Base-by-base conservation (phyloP, 2,329 filamentous ascomycete species). In the Ophiostoma piceae region DNA sequence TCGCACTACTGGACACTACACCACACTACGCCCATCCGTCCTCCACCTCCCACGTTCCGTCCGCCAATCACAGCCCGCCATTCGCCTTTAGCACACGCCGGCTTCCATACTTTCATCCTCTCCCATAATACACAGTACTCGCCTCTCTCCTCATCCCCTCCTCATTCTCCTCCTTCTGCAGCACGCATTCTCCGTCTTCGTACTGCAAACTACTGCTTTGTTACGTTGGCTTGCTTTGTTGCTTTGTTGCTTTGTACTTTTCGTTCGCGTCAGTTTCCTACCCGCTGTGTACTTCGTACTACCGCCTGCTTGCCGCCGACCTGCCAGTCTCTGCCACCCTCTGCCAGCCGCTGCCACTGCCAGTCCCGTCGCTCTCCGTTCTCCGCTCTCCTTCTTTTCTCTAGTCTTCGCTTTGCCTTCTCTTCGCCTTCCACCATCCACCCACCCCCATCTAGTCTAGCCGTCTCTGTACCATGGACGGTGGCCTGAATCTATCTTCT, bases 391-490 rank as follows among this genome's bases (percentile, higher is more conserved):
- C 70, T 64, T 57, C 51, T 64, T 39, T 51, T n/a, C 39, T 35
- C 35, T 35, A 35, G 35, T 35, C 35, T 35, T 35, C 35, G 35
- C 35, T 35, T 35, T 41, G 7, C 8, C 8, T 54, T 69, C 47
- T 67, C 54, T 32, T 64, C 39, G 66, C 26, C 43, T n/a, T 64
- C 47, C 12, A 26, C 60, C n/a, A 26, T 57, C 29, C 47, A 47
- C 11, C 37, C 43, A 2, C 39, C 39, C 68, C 67, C 70, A 69
- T 57, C 68, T 69, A 67, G 43, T 67, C 72, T 68, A 60, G 69
- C 43, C 43, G 43, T 67, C 66, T 68, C 76, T 69, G 76, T 77
- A 82, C 80, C 80, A 84, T 84, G 82, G 82, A 84, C 77, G 74
- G 39, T 57, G 72, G 68, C 76, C 80, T 78, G 75, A 79, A 78